Conservation (phyloP, 2,329 filamentous ascomycete genomes). For the Trichoderma brevicompactum region DNA sequence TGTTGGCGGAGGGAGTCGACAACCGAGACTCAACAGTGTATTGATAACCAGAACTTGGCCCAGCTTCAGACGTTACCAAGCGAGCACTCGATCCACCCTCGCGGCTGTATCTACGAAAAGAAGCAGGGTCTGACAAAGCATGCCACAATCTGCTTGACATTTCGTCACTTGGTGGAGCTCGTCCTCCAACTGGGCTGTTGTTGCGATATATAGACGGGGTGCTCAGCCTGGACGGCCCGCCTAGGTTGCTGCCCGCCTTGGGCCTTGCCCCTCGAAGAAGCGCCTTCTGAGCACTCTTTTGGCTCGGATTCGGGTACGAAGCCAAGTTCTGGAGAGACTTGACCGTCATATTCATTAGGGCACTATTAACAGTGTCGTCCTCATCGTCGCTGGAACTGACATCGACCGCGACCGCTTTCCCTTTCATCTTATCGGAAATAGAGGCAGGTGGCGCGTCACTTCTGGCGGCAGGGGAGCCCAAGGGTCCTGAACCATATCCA, state of each 20-base stretch:
- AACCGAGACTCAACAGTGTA: constrained; percentile 1
- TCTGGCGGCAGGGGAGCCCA: constrained; percentile 29
- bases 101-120: constrained; percentile 17
- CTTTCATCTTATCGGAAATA: not conserved
- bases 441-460: not conserved
- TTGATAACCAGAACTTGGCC: not conserved
- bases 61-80: not conserved
- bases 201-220: not conserved
- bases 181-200: not conserved
- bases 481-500: too few species aligned
- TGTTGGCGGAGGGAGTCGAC: constrained; percentile 30
- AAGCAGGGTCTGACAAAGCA: constrained; percentile 29
- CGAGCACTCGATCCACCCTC: constrained; percentile 19
- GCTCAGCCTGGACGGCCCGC: not conserved
- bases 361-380: constrained; percentile 39
- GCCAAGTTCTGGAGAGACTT: constrained; percentile 59
- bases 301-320: constrained; percentile 60
- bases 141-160: constrained; percentile 19
- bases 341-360: constrained; percentile 47
- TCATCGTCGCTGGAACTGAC: constrained; percentile 35
- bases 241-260: constrained; percentile 28
- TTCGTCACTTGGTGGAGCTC: not conserved
- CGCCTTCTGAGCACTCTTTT: constrained; percentile 55
- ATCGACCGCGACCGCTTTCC: not conserved
- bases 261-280: constrained; percentile 44